Evolutionary conservation across 805 yeast species (phyloP).

Genomic region (Barnettozyma californica): DNA sequence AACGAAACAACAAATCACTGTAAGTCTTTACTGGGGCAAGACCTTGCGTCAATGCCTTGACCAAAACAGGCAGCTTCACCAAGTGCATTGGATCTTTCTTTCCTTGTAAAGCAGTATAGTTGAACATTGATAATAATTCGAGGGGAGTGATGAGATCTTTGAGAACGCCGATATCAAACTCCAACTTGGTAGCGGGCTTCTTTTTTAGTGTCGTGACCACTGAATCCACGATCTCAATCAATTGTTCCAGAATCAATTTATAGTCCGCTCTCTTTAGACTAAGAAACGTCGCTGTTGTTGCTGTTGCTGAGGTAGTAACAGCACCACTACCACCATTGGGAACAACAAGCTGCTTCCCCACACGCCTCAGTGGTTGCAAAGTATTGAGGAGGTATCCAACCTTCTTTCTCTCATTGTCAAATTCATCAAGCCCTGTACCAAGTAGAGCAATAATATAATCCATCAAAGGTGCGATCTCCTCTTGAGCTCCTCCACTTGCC

Average conservation of each 20-base stretch:
- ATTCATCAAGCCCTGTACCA: constrained; percentile 14
- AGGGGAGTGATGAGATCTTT: constrained; percentile 29
- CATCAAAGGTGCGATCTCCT: constrained; percentile 13
- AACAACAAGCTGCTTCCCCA: constrained; percentile 18
- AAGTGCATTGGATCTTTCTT: constrained; percentile 23
- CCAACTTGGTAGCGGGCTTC: constrained; percentile 16
- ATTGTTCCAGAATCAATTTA: constrained; percentile 1
- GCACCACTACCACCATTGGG: constrained; percentile 10
- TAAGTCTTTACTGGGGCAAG: constrained; percentile 18
- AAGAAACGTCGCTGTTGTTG: neutral
- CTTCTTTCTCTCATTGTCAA: constrained; percentile 12
- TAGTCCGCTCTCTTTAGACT: neutral
- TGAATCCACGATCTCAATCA: constrained; percentile 23
- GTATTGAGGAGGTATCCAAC: constrained; percentile 3
- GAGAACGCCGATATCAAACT: constrained; percentile 25
- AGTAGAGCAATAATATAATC: constrained; percentile 11
- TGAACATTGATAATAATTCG: constrained; percentile 32
- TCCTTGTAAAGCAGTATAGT: constrained; percentile 25
- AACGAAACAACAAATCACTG: constrained; percentile 24
- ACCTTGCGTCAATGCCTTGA: constrained; percentile 21
- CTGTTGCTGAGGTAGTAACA: constrained; percentile 1
- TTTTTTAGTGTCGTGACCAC: constrained; percentile 26
- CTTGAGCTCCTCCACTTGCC: constrained; percentile 1
- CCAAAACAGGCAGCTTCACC: constrained; percentile 26
- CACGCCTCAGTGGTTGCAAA: constrained; percentile 1